Evolutionary conservation across 495 filamentous ascomycete genomes (phyloP), one percentile per base, ranked within the genome.

Genomic region (Durotheca rogersii): DNA sequence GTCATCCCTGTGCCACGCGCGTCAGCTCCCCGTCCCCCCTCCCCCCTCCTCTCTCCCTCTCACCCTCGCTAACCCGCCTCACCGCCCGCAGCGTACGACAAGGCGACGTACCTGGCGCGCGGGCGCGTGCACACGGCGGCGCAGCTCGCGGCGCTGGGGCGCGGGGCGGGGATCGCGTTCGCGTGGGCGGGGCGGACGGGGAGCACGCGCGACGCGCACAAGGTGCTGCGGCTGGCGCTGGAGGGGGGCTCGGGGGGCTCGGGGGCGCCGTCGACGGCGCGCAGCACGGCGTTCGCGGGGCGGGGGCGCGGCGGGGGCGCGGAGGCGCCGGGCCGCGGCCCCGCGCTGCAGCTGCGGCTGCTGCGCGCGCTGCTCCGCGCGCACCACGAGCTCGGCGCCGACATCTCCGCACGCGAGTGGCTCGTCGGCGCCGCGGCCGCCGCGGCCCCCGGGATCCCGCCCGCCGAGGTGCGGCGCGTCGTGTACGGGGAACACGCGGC

Each of bases 141-240:
- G 45, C 12, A 58, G 31, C 54, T 88, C 18, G 31, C 64, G 0
- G 60, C 65, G 5, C 67, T 80, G 1, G 87, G 85, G 3, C 62
- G 74, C 19, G 54, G 62, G 1, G 78, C 78, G 10, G 88, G 83
- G 9, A 87, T 95, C 49, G 60, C 69, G 31, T 90, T 93, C 70
- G 75, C 68, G 34, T 89, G 85, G 59, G 77, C 79, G 5, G 89
- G 90, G 25, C 80, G 74, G 29, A 87, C 82, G 11, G 90, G 90
- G 4, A 84, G 80, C 40, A 87, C 89, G 20, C 68, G 83, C 31
- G 84, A 92, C 56, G 84, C 82, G 35, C 89, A 95, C 66, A 81
- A 87, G 37, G 62, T 96, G 40, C 74, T 93, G 20, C 81, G 89
- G 53, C 79, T 85, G 34, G 68, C 72, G 2, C 84, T 78, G n/a